Percentiles rank a stretch among this genome's conserved stretches.
phyloP scores from a whole-genome alignment of 805 yeast genomes.

The Isabelozyma pseudorhagii region DNA sequence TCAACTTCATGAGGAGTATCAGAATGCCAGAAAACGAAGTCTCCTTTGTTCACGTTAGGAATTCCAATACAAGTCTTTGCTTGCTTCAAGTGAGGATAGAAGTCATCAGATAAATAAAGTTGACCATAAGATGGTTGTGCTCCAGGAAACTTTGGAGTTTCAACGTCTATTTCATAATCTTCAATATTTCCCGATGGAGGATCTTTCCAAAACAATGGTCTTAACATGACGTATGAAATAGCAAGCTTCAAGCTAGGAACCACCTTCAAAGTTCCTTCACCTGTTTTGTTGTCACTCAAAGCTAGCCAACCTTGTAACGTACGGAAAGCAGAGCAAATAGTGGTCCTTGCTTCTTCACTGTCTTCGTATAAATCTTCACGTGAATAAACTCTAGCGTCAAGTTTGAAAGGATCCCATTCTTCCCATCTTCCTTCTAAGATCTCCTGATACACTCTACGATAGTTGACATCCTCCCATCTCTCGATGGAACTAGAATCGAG shows the following conservation, averaged over 20 bases:
- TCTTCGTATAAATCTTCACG: slow-evolving; percentile 28
- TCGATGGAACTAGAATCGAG: slow-evolving; percentile 40
- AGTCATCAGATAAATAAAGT: slow-evolving; percentile 16
- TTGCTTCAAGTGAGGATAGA: slow-evolving; percentile 34
- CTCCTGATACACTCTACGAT: slow-evolving; percentile 30
- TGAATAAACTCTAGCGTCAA: slow-evolving; percentile 30
- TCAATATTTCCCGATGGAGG: slow-evolving; percentile 13
- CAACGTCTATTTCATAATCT: slow-evolving; percentile 25
- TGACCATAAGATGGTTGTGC: slow-evolving; percentile 36
- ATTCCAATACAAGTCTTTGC: slow-evolving; percentile 25
- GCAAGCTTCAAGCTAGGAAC: slow-evolving; percentile 32
- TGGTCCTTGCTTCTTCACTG: slow-evolving; percentile 5
- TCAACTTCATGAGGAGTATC: slow-evolving; percentile 43
- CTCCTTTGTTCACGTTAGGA: slow-evolving; percentile 41
- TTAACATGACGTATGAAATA: slow-evolving; percentile 35
- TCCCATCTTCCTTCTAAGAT: slow-evolving; percentile 43
- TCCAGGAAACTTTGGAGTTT: slow-evolving; percentile 34
- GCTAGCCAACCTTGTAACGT: slow-evolving; percentile 46
- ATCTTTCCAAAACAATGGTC: slow-evolving; percentile 34
- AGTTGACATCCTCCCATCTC: slow-evolving; percentile 44
- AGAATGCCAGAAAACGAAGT: slow-evolving; percentile 43
- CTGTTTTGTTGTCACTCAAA: slow-evolving; percentile 29
- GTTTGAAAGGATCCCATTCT: slow-evolving; percentile 37
- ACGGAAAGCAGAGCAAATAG: slow-evolving; percentile 33
- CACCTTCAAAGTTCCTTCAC: slow-evolving; percentile 39